phyloP scores from a whole-genome alignment of 2,329 filamentous ascomycete species.

The Bretziella fagacearum region DNA sequence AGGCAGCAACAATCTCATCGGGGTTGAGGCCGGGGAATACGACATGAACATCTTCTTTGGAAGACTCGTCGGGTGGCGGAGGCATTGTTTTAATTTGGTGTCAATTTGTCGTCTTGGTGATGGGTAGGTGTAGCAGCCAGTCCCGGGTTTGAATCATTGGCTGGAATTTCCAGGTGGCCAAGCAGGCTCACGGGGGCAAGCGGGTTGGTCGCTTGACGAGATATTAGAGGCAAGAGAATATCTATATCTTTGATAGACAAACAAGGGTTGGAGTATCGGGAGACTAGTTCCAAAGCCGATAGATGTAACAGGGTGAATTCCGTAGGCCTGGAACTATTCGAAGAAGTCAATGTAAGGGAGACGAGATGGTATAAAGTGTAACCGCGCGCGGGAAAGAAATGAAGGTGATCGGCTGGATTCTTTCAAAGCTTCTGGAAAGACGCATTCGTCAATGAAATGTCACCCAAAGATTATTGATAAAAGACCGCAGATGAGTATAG shows the following conservation, averaged over 20 bases:
- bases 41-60: conserved; percentile 4
- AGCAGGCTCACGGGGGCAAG: no score
- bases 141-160: no score
- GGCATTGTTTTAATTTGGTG: no score
- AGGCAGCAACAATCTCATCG: conserved; percentile 15
- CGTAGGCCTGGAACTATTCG: no score
- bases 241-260: no score
- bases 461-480: background rate
- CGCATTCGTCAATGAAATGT: background rate
- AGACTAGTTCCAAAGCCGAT: background rate
- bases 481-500: background rate
- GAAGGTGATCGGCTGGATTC: background rate
- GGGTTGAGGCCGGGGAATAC: conserved; percentile 12
- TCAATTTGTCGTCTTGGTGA: no score
- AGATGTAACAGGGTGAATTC: no score
- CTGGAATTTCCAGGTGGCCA: no score
- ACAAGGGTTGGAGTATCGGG: background rate
- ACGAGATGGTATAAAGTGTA: background rate
- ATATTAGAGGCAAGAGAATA: no score
- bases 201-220: no score
- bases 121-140: no score
- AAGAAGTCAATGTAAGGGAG: no score
- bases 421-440: background rate
- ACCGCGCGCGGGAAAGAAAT: background rate
- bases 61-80: background rate